These are phyloP conservation scores for Vigna nakashimae DNA, from an alignment of 306 rosid species.

Conservation along the genomic window DNA sequence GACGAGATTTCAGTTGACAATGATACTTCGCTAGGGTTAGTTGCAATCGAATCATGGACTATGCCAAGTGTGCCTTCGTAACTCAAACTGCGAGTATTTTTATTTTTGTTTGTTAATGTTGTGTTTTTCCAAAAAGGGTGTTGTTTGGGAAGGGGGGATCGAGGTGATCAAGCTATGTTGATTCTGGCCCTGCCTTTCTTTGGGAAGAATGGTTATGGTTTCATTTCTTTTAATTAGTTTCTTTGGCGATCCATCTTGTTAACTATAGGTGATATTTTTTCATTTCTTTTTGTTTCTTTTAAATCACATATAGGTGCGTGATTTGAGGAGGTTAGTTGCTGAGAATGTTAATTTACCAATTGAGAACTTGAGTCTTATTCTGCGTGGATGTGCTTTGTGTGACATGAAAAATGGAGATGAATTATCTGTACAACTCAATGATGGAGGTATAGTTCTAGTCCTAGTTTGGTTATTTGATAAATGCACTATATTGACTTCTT, in stretches of 20 bases:
- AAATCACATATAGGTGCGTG: conserved; percentile 64
- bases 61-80: neutral
- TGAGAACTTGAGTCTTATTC: conserved; percentile 77
- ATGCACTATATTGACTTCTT: neutral
- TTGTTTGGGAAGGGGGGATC: neutral
- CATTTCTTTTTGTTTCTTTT: conserved; percentile 25
- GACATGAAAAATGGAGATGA: conserved; percentile 71
- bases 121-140: neutral
- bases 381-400: conserved; percentile 74
- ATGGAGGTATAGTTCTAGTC: conserved; percentile 69
- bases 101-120: conserved; percentile 19
- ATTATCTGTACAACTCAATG: conserved; percentile 56
- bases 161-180: neutral
- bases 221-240: neutral
- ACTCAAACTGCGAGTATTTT: neutral
- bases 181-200: neutral
- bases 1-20: neutral
- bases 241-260: conserved; percentile 16
- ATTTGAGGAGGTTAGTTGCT: conserved; percentile 76
- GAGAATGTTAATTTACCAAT: conserved; percentile 57
- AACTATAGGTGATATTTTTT: no score
- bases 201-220: neutral
- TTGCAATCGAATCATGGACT: neutral
- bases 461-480: conserved; percentile 33
- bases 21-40: conserved; percentile 17